These are phyloP conservation scores for Fomitopsis palustris DNA, from an alignment of 1,284 basidiomycete species.

Conservation along the genomic window DNA sequence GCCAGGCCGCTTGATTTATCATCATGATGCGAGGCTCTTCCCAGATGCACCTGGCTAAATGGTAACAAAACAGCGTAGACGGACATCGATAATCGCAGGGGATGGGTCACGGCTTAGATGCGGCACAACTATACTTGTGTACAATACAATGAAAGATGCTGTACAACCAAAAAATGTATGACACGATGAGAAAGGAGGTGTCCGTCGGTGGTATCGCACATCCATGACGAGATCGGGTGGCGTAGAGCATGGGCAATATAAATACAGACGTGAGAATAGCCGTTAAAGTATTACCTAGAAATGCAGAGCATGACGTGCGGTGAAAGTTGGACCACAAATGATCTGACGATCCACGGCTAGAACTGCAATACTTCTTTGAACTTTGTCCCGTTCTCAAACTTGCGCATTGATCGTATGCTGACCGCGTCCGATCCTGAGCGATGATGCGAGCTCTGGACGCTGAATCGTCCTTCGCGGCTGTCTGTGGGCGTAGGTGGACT, in stretches of 20 bases:
- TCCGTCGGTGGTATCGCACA: neutral
- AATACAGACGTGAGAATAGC: neutral
- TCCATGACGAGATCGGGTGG: neutral
- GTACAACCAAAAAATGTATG: neutral
- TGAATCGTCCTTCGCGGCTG: slow-evolving; percentile 15
- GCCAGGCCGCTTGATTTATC: too few relatives aligned
- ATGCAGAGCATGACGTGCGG: neutral
- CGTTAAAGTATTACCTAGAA: neutral
- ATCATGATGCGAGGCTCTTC: too few relatives aligned
- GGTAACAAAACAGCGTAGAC: too few relatives aligned
- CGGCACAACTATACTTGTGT: neutral
- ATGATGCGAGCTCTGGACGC: slow-evolving; percentile 13
- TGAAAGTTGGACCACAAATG: neutral
- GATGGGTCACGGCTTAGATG: neutral
- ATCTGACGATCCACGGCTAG: neutral
- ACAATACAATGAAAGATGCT: neutral
- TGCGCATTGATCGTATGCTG: slow-evolving; percentile 23
- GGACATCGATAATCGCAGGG: neutral
- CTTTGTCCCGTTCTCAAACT: slow-evolving; percentile 29
- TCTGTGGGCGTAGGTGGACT: neutral
- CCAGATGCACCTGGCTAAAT: too few relatives aligned
- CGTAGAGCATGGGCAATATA: neutral
- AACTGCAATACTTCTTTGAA: slow-evolving; percentile 24
- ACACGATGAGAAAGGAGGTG: neutral
- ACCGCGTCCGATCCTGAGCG: slow-evolving; percentile 3